phyloP scores from a whole-genome alignment of 176 grass and related monocot species.

The Ensete ventricosum region DNA sequence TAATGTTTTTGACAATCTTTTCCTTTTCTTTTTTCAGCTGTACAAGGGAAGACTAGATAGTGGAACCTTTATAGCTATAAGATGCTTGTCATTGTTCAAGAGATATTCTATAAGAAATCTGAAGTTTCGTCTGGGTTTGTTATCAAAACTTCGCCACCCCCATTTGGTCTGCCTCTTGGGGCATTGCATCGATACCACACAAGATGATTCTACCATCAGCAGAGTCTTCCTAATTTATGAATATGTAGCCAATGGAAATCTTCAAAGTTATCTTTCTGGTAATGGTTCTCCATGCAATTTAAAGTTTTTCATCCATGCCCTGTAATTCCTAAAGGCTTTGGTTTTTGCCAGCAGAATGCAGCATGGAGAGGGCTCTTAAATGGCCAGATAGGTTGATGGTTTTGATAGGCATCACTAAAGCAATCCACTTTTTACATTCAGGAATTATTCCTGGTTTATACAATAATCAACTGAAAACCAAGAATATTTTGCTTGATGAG shows the following conservation, averaged over 20 bases:
- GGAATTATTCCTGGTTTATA: slow-evolving; percentile 95
- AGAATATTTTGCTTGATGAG: slow-evolving; percentile 78
- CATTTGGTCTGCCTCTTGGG: slow-evolving; percentile 91
- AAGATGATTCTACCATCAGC: slow-evolving; percentile 64
- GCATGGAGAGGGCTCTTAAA: slow-evolving; percentile 57
- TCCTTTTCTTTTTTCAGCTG: slow-evolving; percentile 39
- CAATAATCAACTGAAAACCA: slow-evolving; percentile 72
- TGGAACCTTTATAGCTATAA: slow-evolving; percentile 67
- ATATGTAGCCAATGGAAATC: slow-evolving; percentile 51
- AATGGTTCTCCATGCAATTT: not conserved
- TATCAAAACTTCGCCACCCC: slow-evolving; percentile 78
- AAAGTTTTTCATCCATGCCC: slow-evolving; percentile 16
- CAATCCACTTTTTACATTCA: slow-evolving; percentile 90
- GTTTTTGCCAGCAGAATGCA: slow-evolving; percentile 33
- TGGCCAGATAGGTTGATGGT: slow-evolving; percentile 67
- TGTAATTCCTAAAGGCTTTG: not conserved
- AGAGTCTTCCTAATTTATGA: slow-evolving; percentile 94
- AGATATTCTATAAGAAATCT: slow-evolving; percentile 85
- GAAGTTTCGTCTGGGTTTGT: slow-evolving; percentile 88
- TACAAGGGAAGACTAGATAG: slow-evolving; percentile 96
- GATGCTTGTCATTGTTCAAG: slow-evolving; percentile 78
- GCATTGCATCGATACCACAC: slow-evolving; percentile 63
- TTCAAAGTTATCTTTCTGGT: slow-evolving; percentile 75
- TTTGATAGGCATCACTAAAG: slow-evolving; percentile 74
- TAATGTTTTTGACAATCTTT: not conserved